Base-by-base conservation (phyloP, 495 filamentous ascomycete species). In the Xylaria intraflava region DNA sequence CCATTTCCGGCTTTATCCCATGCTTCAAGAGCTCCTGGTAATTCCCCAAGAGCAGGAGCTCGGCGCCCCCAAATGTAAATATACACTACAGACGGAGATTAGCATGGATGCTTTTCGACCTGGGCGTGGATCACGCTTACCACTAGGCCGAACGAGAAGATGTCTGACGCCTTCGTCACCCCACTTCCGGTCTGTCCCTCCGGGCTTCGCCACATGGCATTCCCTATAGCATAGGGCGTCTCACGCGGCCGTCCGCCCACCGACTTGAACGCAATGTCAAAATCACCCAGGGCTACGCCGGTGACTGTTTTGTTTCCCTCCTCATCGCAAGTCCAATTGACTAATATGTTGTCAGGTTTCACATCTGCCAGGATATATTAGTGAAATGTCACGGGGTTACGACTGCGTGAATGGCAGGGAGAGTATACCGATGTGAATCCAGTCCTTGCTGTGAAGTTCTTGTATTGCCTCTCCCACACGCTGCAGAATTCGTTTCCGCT, bases 331-430 rank as follows among this genome's bases (percentile, higher is more conserved):
- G 51, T 58, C 66, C 58, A 68, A 60, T 68, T 63, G 27, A 69
- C 50, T 23, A 68, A 55, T 39, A 70, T 62, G 45, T 70, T 68
- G 49, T 67, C 59, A 56, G 67, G 67, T 48, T 70, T 70, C 16
- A 70, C 46, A 61, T 70, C 67, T 70, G 43, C 45, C 42, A 53
- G 61, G 46, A 59, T 59, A 55, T 19, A 58, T 61, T 51, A 24
- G 41, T 60, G 49, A 60, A 54, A 50, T 57, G 42, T 56, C 24
- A 56, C 33, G 29, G 39, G 46, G 49, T 51, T n/a, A n/a, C n/a
- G n/a, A 53, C 24, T 43, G 54, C 45, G 45, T 57, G 26, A 40
- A 22, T 46, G 50, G 58, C 51, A 27, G 41, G 47, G 48, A 59
- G 17, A 39, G 19, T 49, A 44, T 65, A 65, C 62, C 56, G 24